Conservation (phyloP, 2,329 filamentous ascomycete genomes). For the Aureobasidium sp. region DNA sequence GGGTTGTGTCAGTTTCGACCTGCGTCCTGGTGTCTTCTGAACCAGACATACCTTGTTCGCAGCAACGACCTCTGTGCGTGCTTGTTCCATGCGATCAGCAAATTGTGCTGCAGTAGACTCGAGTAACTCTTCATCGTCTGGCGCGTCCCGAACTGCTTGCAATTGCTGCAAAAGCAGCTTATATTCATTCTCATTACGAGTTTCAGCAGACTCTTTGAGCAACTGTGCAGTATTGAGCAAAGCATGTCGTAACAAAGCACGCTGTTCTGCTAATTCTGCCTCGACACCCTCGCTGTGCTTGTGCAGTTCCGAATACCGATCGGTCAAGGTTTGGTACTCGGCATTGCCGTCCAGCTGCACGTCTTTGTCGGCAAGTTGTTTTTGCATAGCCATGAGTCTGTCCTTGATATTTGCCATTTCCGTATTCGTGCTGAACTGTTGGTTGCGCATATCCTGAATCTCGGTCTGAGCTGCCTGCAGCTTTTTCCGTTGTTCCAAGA, state of each 20-base stretch:
- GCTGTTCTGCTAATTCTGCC: conserved; percentile 21
- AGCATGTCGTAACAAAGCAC: conserved; percentile 23
- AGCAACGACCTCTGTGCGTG: conserved; percentile 4
- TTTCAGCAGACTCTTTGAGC: conserved; percentile 18
- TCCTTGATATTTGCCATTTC: conserved; percentile 22
- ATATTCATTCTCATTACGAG: conserved; percentile 21
- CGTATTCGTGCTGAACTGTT: conserved; percentile 18
- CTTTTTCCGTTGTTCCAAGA: conserved; percentile 21
- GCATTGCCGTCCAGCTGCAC: conserved; percentile 16
- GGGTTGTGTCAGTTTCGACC: background rate
- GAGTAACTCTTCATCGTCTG: conserved; percentile 16
- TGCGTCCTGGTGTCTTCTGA: background rate
- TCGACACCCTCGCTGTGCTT: conserved; percentile 21
- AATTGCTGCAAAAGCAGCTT: conserved; percentile 21
- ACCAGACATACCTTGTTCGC: conserved; percentile 14
- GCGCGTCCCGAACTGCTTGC: conserved; percentile 18
- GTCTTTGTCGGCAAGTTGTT: conserved; percentile 16
- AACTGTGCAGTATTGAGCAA: conserved; percentile 18
- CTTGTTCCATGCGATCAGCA: conserved; percentile 19
- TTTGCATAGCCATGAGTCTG: conserved; percentile 15
- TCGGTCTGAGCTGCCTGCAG: conserved; percentile 18
- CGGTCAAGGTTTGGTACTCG: conserved; percentile 18
- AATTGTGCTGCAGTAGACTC: conserved; percentile 18
- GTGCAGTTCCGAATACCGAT: conserved; percentile 20
- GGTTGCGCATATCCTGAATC: conserved; percentile 29